phyloP scores from a whole-genome alignment of 2,329 filamentous ascomycete species.

The Neonectria faginata region DNA sequence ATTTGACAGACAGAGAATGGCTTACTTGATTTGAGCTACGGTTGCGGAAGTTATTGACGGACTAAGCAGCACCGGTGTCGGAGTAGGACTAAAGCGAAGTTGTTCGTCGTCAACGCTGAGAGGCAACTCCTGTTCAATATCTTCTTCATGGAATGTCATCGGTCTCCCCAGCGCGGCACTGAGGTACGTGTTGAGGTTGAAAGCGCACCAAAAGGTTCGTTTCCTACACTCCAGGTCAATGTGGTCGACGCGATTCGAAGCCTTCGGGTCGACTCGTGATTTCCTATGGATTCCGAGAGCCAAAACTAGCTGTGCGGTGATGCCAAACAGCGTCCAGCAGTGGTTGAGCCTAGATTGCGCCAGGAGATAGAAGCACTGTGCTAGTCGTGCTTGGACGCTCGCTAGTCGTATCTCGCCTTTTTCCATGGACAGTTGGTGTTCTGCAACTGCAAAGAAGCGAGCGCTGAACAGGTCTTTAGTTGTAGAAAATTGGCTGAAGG shows the following conservation, averaged over 20 bases:
- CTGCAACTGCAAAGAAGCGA: constrained; percentile 50
- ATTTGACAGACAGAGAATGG: too few species aligned
- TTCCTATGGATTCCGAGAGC: constrained; percentile 55
- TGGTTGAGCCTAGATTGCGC: constrained; percentile 58
- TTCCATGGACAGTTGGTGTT: constrained; percentile 52
- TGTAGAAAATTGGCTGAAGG: background rate
- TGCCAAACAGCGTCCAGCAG: constrained; percentile 59
- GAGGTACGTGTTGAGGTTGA: constrained; percentile 73
- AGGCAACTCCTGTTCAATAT: constrained; percentile 72
- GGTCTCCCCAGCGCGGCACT: constrained; percentile 73
- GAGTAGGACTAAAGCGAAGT: constrained; percentile 51
- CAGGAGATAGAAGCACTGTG: constrained; percentile 55
- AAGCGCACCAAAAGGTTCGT: constrained; percentile 72
- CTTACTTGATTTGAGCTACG: constrained; percentile 51
- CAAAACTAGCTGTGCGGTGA: constrained; percentile 52
- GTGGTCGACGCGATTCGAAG: constrained; percentile 39
- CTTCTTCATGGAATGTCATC: constrained; percentile 71
- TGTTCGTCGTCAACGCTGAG: constrained; percentile 64
- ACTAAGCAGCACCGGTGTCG: constrained; percentile 52
- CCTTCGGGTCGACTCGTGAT: constrained; percentile 25
- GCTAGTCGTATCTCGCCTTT: constrained; percentile 51
- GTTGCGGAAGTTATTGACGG: constrained; percentile 48
- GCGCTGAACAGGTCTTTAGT: constrained; percentile 35
- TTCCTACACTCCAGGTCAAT: constrained; percentile 55
- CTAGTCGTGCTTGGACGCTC: constrained; percentile 54